Evolutionary conservation across 768 basidiomycete genomes (phyloP).

Genomic region (Galerina marginata): DNA sequence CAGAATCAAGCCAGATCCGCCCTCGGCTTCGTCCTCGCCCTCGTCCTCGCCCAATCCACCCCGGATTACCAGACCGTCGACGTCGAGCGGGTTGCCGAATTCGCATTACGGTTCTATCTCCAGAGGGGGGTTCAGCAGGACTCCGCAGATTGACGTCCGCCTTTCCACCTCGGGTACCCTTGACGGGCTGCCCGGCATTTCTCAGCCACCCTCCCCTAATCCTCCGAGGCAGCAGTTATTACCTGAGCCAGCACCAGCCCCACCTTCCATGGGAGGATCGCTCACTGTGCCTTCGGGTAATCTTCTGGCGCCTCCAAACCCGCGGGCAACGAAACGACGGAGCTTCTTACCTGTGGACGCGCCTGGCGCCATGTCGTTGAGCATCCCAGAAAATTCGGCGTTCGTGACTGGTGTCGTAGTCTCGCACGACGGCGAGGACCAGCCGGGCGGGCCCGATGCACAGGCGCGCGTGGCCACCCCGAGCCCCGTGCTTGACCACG

Average conservation of each 20-base stretch:
- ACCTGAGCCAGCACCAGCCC: not conserved
- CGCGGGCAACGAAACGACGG: constrained; percentile 68
- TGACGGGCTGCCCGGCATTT: constrained; percentile 48
- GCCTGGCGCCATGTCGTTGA: constrained; percentile 54
- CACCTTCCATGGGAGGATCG: not conserved
- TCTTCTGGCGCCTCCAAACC: constrained; percentile 42
- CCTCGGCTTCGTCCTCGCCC: constrained; percentile 42
- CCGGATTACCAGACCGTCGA: constrained; percentile 34
- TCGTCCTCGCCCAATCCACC: constrained; percentile 37
- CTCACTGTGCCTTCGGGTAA: constrained; percentile 10
- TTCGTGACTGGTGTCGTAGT: constrained; percentile 60
- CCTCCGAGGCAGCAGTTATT: constrained; percentile 3
- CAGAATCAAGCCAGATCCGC: constrained; percentile 76
- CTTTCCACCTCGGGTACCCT: constrained; percentile 74
- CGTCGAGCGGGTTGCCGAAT: constrained; percentile 30
- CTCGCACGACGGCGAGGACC: constrained; percentile 32
- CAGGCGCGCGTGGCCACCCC: constrained; percentile 42
- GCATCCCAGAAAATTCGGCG: constrained; percentile 64
- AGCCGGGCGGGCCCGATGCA: constrained; percentile 16
- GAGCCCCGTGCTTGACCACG: constrained; percentile 50
- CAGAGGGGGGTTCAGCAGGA: constrained; percentile 32
- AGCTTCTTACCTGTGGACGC: constrained; percentile 90
- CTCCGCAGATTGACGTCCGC: constrained; percentile 71
- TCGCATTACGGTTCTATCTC: constrained; percentile 29
- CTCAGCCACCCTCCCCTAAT: constrained; percentile 32